Percentiles rank a stretch among this genome's conserved stretches.
Conservation (phyloP, 208 protist genomes). For the Wallacemonas sp. region DNA sequence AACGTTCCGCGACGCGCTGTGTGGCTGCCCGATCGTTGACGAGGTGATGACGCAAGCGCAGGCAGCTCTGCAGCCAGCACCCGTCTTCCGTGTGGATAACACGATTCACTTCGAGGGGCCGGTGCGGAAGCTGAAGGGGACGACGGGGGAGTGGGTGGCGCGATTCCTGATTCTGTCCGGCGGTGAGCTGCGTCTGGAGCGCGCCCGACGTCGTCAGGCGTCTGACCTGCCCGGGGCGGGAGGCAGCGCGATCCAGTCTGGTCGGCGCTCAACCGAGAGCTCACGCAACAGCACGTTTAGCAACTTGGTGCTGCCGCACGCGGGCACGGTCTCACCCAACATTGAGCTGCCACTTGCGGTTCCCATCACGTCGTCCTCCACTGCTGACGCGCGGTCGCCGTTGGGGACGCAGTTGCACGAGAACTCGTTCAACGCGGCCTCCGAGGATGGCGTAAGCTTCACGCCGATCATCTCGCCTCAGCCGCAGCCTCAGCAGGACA, state of each 20-base stretch:
- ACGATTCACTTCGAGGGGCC: slow-evolving; percentile 19
- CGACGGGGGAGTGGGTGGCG: slow-evolving; percentile 7
- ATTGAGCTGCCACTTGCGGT: neutral
- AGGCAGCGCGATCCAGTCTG: neutral
- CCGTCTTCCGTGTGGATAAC: slow-evolving; percentile 8
- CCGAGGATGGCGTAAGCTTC: neutral
- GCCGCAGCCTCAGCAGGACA: neutral
- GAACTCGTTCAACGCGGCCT: neutral
- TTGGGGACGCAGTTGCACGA: too few species aligned
- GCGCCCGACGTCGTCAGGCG: neutral
- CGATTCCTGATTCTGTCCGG: slow-evolving; percentile 17
- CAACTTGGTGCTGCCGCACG: slow-evolving; percentile 4
- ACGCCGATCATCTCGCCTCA: neutral
- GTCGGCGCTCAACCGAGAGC: neutral
- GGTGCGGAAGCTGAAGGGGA: slow-evolving; percentile 18
- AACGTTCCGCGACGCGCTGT: slow-evolving; percentile 31
- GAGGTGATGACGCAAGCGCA: slow-evolving; percentile 21
- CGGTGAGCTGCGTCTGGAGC: slow-evolving; percentile 17
- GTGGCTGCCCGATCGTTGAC: slow-evolving; percentile 17
- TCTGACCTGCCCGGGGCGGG: neutral
- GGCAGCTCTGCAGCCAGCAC: slow-evolving; percentile 21
- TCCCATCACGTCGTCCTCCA: too few species aligned
- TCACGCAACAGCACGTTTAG: slow-evolving; percentile 12
- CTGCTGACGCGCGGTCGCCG: too few species aligned
- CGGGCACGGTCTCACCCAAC: neutral